Percentiles rank a stretch among this genome's conserved stretches.
phyloP scores from a whole-genome alignment of 352 stramenopile genomes.

The Globisporangium camurandrum region DNA sequence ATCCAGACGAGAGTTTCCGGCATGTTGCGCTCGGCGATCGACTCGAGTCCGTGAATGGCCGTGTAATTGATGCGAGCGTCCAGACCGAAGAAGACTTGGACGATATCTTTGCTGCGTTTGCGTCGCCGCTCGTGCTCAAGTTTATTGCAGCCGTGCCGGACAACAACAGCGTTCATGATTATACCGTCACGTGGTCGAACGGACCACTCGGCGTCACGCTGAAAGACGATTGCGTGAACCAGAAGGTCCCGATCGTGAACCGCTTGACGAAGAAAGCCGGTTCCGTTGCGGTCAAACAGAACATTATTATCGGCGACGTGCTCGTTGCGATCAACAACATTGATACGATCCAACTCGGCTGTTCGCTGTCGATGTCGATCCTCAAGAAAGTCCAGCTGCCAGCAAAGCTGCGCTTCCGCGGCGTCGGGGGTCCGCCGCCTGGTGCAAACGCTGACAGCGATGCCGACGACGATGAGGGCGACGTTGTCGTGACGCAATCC shows the following conservation, averaged over 20 bases:
- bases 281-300: constrained; percentile 83
- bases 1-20: constrained; percentile 74
- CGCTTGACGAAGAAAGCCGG: constrained; percentile 80
- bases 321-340: constrained; percentile 88
- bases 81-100: constrained; percentile 58
- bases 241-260: constrained; percentile 85
- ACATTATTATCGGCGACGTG: constrained; percentile 82
- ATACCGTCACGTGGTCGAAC: constrained; percentile 85
- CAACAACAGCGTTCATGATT: constrained; percentile 72
- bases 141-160: constrained; percentile 52
- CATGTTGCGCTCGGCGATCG: constrained; percentile 66
- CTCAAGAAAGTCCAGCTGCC: constrained; percentile 84
- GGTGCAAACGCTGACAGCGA: constrained; percentile 22
- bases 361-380: constrained; percentile 84
- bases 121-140: constrained; percentile 79
- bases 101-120: constrained; percentile 64
- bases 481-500: constrained; percentile 3
- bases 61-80: constrained; percentile 49
- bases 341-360: constrained; percentile 82
- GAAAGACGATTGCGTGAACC: constrained; percentile 77
- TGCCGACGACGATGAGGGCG: neutral
- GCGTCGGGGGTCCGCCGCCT: constrained; percentile 52
- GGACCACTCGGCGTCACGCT: constrained; percentile 76
- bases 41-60: constrained; percentile 73
- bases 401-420: constrained; percentile 76